Evolutionary conservation across 257 asterid genomes (phyloP).

Genomic region (Cordia subcordata): DNA sequence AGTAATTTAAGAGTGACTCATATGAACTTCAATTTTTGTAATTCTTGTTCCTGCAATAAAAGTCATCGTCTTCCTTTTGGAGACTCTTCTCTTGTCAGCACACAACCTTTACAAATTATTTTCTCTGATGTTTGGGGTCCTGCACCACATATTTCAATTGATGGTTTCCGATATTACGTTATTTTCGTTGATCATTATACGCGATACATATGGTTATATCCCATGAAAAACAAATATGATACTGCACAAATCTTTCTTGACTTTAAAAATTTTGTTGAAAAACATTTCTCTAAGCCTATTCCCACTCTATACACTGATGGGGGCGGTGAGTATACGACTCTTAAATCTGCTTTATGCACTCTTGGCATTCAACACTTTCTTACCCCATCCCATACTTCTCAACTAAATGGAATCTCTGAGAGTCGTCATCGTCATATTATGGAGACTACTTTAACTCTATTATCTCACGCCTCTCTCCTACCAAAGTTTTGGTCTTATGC

Average conservation of each 20-base stretch:
- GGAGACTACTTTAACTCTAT: neutral
- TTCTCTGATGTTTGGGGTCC: conserved; percentile 2
- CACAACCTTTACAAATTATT: neutral
- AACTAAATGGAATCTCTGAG: neutral
- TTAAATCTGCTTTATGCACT: neutral
- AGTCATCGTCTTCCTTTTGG: neutral
- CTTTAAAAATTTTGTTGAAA: conserved; percentile 6
- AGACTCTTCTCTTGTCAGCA: neutral
- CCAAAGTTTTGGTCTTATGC: neutral
- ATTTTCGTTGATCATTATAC: conserved; percentile 12
- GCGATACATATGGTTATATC: conserved; percentile 1
- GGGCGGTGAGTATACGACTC: conserved; percentile 1
- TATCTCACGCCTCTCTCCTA: neutral
- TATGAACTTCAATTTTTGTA: neutral
- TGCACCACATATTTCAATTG: neutral
- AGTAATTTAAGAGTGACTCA: neutral
- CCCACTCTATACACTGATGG: neutral
- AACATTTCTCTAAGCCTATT: neutral
- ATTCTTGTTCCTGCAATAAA: conserved; percentile 2
- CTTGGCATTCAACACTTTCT: neutral
- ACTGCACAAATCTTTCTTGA: neutral
- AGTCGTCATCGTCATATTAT: conserved; percentile 7
- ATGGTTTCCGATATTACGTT: conserved; percentile 8
- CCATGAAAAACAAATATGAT: neutral
- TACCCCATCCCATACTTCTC: neutral